Base-by-base conservation (phyloP, 192 early-diverging fungal species). In the Coemansia sp. region DNA sequence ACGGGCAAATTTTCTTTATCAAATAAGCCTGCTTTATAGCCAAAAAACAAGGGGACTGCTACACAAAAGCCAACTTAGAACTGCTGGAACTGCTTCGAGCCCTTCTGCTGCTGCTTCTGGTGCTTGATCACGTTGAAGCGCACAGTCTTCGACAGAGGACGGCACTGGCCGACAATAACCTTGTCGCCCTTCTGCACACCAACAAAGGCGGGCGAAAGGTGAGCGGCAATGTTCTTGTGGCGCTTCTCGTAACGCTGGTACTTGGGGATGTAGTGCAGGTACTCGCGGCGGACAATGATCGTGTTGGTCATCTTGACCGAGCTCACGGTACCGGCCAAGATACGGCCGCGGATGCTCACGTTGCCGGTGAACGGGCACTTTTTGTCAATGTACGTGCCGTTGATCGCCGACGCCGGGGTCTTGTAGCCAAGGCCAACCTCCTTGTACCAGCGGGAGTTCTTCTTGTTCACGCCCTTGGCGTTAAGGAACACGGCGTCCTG, bases 221-320 rank as follows among this genome's bases (percentile, higher is more conserved):
- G 96, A 67, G 95, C 96, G 56, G 95, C 88, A 72, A 99, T 83
- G 92, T 97, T 99, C 91, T 93, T 97, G 91, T 99, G 97, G 69
- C 97, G 89, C 91, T 97, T 99, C 90, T 99, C 97, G 85, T 96
- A 99, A 92, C 97, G 94, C 88, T 97, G 93, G 93, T 99, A 99
- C 88, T 99, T 99, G 84, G 91, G 87, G 79, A 99, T 89, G 87
- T 91, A 99, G 92, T 99, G 97, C 67, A 99, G 88, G 93, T 99
- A 99, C 84, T 99, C 94, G 81, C 97, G 88, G 75, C 97, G 94
- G 80, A 99, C 86, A 79, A 96, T 87, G 83, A 99, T 88, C 82
- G 97, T 99, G 82, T 95, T 88, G 88, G 97, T 96, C 97, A 99
- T 99, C 90, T 97, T 98, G 87, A 84, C 90, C 69, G 93, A 94